Percentiles rank a stretch among this genome's conserved stretches.
Conservation (phyloP, 1,139 yeast genomes). For the Pichia sp. region DNA sequence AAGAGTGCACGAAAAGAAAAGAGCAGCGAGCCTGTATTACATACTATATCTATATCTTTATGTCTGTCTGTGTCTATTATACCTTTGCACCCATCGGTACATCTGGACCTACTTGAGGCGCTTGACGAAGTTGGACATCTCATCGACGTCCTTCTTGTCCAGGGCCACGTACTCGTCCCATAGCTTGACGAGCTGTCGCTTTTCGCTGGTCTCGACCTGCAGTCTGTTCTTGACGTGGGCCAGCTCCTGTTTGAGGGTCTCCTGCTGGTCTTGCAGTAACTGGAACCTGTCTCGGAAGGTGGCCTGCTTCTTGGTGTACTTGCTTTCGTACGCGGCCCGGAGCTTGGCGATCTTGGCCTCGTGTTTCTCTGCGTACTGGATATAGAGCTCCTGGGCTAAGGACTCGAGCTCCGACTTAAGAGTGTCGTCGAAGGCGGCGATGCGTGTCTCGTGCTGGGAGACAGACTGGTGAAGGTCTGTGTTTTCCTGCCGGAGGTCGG, state of each 20-base stretch:
- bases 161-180: constrained; percentile 41
- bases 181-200: constrained; percentile 48
- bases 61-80: background rate
- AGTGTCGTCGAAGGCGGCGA: constrained; percentile 39
- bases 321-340: constrained; percentile 48
- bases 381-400: constrained; percentile 61
- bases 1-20: background rate
- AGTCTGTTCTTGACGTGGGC: constrained; percentile 43
- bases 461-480: constrained; percentile 2
- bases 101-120: constrained; percentile 1
- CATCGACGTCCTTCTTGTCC: constrained; percentile 15
- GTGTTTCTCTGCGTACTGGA: constrained; percentile 67
- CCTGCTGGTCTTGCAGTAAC: constrained; percentile 39
- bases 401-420: constrained; percentile 49
- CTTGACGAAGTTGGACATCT: constrained; percentile 14
- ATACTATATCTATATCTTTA: background rate
- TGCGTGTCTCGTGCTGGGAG: constrained; percentile 17
- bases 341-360: constrained; percentile 55
- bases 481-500: constrained; percentile 5
- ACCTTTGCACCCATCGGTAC: no score
- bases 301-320: constrained; percentile 42
- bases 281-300: constrained; percentile 29
- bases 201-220: constrained; percentile 48
- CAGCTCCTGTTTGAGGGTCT: constrained; percentile 36
- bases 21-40: background rate